Evolutionary conservation across 441 rosid genomes (phyloP).

Genomic region (Erodium trifolium): DNA sequence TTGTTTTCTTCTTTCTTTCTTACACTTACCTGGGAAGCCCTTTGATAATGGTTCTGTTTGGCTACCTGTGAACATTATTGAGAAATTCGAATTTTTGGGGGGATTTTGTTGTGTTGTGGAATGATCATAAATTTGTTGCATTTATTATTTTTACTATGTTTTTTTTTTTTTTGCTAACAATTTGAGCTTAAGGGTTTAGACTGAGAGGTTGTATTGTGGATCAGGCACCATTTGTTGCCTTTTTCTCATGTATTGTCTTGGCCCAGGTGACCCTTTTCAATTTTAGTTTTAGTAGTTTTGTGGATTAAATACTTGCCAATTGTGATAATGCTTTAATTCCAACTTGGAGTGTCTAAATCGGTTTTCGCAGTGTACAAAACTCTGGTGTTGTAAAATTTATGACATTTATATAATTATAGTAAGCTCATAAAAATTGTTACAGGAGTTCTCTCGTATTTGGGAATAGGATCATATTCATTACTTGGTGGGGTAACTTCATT

Average conservation of each 20-base stretch:
- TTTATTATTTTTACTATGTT: neutral
- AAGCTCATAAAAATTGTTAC: neutral
- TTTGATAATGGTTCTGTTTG: neutral
- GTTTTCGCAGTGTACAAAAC: neutral
- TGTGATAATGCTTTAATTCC: neutral
- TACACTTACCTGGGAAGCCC: neutral
- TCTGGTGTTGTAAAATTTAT: neutral
- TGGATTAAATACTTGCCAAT: neutral
- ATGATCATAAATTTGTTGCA: neutral
- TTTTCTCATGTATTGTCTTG: neutral
- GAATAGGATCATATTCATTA: neutral
- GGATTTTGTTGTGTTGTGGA: neutral
- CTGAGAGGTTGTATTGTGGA: constrained; percentile 4
- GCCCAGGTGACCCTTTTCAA: neutral
- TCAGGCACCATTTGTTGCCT: neutral
- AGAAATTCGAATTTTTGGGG: neutral
- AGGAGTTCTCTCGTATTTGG: neutral
- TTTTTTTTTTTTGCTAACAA: neutral
- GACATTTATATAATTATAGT: neutral
- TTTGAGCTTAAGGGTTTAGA: neutral
- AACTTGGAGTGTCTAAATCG: neutral
- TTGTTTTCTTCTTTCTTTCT: neutral
- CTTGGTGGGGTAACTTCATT: neutral
- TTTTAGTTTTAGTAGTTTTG: neutral
- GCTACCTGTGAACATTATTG: neutral